phyloP scores from a whole-genome alignment of 177 flowering plant species.

The Vitis hybrid region DNA sequence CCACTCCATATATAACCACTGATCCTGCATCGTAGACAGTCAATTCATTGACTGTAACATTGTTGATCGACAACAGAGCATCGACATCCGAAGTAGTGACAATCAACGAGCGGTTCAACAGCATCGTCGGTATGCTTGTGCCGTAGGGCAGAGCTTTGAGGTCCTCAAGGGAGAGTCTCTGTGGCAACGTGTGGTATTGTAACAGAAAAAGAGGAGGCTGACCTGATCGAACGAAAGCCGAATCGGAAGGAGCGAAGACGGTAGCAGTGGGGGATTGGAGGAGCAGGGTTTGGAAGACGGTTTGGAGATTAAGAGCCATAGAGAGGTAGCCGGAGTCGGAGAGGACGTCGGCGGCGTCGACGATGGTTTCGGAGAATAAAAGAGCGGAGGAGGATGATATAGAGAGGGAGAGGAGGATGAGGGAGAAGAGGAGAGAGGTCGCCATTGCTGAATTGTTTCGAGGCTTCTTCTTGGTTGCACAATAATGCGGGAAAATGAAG shows the following conservation, averaged over 20 bases:
- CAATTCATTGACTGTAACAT: conserved; percentile 6
- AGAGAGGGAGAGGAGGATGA: too few species aligned
- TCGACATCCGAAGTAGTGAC: conserved; percentile 13
- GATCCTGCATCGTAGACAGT: conserved; percentile 15
- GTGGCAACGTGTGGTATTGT: conserved; percentile 20
- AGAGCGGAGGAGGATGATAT: too few species aligned
- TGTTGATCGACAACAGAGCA: conserved; percentile 9
- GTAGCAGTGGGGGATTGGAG: conserved; percentile 11
- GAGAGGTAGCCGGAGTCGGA: conserved; percentile 18
- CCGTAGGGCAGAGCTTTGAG: conserved; percentile 17
- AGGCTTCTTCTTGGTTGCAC: too few species aligned
- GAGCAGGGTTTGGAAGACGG: not conserved
- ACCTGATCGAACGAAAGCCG: conserved; percentile 13
- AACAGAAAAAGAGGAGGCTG: conserved; percentile 18
- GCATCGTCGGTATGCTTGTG: conserved; percentile 20
- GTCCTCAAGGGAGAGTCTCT: conserved; percentile 4
- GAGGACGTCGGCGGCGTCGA: conserved; percentile 18
- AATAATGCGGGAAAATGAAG: too few species aligned
- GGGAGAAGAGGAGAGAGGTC: too few species aligned
- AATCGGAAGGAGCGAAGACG: conserved; percentile 27
- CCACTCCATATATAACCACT: conserved; percentile 16
- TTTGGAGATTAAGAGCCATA: conserved; percentile 20
- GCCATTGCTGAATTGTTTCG: too few species aligned
- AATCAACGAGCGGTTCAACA: conserved; percentile 7
- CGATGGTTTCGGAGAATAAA: not conserved